Evolutionary conservation across 768 basidiomycete genomes (phyloP), one percentile per base, ranked within the genome.

Genomic region (Pleurotus cornucopiae): DNA sequence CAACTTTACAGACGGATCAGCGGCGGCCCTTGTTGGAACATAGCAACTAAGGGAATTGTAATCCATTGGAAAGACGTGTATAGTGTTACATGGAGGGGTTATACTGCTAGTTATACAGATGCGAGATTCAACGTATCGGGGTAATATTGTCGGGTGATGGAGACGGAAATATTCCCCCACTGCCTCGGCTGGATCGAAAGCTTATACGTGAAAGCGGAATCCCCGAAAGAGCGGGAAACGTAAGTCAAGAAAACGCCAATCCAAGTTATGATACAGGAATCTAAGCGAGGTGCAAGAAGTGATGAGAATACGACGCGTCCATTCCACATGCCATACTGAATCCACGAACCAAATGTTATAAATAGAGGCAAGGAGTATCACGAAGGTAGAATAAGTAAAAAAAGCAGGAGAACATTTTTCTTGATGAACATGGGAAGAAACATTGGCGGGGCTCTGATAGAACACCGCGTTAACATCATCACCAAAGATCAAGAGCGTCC

Each of bases 181-280:
- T 34, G 30, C 7, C 30, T 34, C 30, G 30, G 9, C 30, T 34
- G 30, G 30, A 34, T 34, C 30, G 30, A 34, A 34, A 34, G 30
- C 30, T 34, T 34, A 34, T 34, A 34, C 30, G 30, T 34, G 30
- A 34, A 44, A 44, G 43, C 14, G 43, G n/a, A 21, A 16, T 44
- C 46, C 11, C 46, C n/a, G 20, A 47, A 13, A 47, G 26, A 23
- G 46, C 18, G 46, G 25, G 12, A 30, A 30, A 43, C 5, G 41
- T 44, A 44, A 21, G 11, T 44, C 41, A 34, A 49, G 37, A 20
- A n/a, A 30, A 6, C 37, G 48, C 25, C 48, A 49, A 49, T 26
- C 48, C 26, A 49, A 26, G n/a, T 16, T 53, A 53, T 53, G 51
- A 53, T 53, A 53, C 51, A 53, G n/a, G 51, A 53, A 53, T 53